Evolutionary conservation across 2,329 filamentous ascomycete genomes (phyloP).

Genomic region (Claviceps spartinae): DNA sequence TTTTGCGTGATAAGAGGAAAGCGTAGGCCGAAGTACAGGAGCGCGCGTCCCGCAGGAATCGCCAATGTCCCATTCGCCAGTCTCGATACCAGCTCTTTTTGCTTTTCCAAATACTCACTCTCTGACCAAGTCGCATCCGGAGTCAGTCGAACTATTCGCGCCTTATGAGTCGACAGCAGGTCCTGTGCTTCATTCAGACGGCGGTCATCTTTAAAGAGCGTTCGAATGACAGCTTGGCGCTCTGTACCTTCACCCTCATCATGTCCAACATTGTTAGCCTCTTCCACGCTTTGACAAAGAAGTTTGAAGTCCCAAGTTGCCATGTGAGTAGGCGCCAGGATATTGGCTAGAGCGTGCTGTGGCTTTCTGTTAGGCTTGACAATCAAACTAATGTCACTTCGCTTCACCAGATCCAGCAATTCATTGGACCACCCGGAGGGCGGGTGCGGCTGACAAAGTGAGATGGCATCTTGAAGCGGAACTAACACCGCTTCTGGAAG

Average conservation of each 20-base stretch:
- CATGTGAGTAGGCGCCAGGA: constrained; percentile 46
- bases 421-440: constrained; percentile 61
- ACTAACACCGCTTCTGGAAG: constrained; percentile 74
- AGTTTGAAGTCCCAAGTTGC: constrained; percentile 62
- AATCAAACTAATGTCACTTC: constrained; percentile 65
- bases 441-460: constrained; percentile 71
- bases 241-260: constrained; percentile 76
- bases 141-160: constrained; percentile 64
- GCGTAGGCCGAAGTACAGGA: constrained; percentile 78
- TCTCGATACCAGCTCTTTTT: constrained; percentile 79
- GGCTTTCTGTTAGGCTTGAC: constrained; percentile 30
- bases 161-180: constrained; percentile 72
- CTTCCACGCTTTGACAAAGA: constrained; percentile 57
- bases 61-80: constrained; percentile 80
- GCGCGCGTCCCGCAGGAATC: constrained; percentile 71
- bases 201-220: constrained; percentile 85
- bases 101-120: constrained; percentile 75
- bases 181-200: constrained; percentile 75
- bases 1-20: constrained; percentile 86
- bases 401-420: constrained; percentile 61
- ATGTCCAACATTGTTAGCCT: constrained; percentile 44
- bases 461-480: constrained; percentile 70
- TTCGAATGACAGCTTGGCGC: constrained; percentile 65
- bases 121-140: constrained; percentile 69
- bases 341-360: constrained; percentile 21